Evolutionary conservation across 768 basidiomycete species (phyloP), one percentile per base, ranked within the genome.

Genomic region (Lactarius sanguifluus): DNA sequence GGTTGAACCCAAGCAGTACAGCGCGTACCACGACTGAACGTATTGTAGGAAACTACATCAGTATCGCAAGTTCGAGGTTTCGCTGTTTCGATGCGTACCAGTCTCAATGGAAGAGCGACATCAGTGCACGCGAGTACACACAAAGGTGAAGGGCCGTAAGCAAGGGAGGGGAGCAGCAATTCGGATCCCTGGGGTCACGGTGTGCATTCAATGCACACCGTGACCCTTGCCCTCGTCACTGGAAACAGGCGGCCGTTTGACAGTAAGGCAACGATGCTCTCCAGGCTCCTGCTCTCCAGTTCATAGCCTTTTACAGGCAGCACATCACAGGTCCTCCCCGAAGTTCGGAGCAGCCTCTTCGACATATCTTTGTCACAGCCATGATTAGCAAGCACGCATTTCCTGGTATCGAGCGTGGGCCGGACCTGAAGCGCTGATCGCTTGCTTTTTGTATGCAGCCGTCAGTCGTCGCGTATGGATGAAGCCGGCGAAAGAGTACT

Each of bases 391-490:
- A 95, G 81, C 86, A 95, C 96, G 74, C 75, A 91, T 80, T 52
- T 67, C 30, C 15, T 52, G 28, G 57, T 57, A 36, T 69, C 64
- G 15, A 60, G 36, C 16, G 36, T 36, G 10, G 0, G 10, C 36
- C 9, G 57, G 60, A 40, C 54, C 40, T 18, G 40, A 12, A 13
- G 38, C n/a, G 47, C 64, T 55, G 61, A 5, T 65, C 16, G 16
- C 5, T 18, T 41, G 40, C 5, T 41, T 41, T 40, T n/a, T 23
- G 3, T 18, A 30, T 56, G 1, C 71, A 97, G 95, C 92, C 30
- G 89, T 98, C 81, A 78, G 83, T 3, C 97, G 96, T 77, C 84
- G 92, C 47, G 89, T 97, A 16, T 98, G 96, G 75, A 81, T 86
- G 64, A 78, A 81, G 45, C 84, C 81, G 67, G 89, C 92, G 71